Evolutionary conservation across 768 basidiomycete genomes (phyloP), one percentile per base, ranked within the genome.

Genomic region (Dentipellis fragilis): DNA sequence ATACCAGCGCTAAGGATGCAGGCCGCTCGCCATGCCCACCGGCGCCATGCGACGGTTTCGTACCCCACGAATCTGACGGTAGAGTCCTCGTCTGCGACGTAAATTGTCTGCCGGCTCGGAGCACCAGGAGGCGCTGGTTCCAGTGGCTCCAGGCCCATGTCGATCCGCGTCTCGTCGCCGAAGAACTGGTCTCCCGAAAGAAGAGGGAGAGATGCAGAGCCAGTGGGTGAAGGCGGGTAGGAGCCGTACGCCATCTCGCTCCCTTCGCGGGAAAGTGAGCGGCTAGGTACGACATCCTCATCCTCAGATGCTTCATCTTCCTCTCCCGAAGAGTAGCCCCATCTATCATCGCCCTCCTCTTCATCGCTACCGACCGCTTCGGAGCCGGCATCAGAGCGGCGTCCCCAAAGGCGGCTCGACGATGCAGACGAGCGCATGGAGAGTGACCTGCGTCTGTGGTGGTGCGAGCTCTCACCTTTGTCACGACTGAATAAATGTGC

Each of bases 321-420:
- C 64, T 93, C 91, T 21, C 81, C 88, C 3, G 91, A 92, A n/a
- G 86, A 83, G 69, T 93, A 93, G 4, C 91, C 91, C 91, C 91
- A 93, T n/a, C 89, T 78, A 60, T 91, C 88, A 46, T 83, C 80
- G 56, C 72, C 68, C 3, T 67, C 76, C 39, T 81, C 81, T 23
- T 80, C 78, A 3, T 78, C 83, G 10, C 71, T 73, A 29, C 72
- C 79, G 4, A 80, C 59, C 19, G 75, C 83, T 65, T 86, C 83
- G 6, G 84, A 85, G 21, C 74, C 79, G 34, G 71, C 75, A 17
- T 80, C 78, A 12, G 84, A 84, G 51, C 71, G 75, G 52, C 80
- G 62, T 74, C 78, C 57, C 69, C 65, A 19, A 77, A 80, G 57
- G 71, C 69, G n/a, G 78, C 75, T 46, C 77, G 72, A 40, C 38